Evolutionary conservation across 768 basidiomycete genomes (phyloP).

Genomic region (Mycena indigotica): DNA sequence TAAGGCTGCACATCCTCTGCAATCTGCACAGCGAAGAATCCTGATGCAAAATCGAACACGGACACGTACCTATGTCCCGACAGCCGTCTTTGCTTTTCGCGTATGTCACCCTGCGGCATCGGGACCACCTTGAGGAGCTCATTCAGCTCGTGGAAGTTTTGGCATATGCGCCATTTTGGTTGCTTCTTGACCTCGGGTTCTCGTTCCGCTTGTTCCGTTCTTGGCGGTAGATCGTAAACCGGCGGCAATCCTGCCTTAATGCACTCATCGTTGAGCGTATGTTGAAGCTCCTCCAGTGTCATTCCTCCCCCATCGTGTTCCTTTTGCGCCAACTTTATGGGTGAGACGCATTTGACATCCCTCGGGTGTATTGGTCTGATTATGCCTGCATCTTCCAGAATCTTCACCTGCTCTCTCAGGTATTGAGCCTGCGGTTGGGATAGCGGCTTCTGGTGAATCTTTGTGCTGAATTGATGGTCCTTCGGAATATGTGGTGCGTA

Average conservation of each 20-base stretch:
- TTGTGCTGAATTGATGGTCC: slow-evolving; percentile 29
- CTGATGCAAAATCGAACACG: slow-evolving; percentile 39
- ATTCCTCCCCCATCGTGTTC: slow-evolving; percentile 26
- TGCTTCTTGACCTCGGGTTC: too few relatives aligned
- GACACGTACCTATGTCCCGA: slow-evolving; percentile 36
- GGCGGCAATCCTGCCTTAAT: too few relatives aligned
- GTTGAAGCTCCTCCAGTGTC: too few relatives aligned
- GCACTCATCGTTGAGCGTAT: too few relatives aligned
- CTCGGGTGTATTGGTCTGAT: slow-evolving; percentile 27
- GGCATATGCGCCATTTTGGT: slow-evolving; percentile 41
- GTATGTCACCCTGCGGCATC: slow-evolving; percentile 39
- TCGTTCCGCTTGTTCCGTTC: too few relatives aligned
- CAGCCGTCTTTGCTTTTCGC: slow-evolving; percentile 37
- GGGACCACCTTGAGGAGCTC: slow-evolving; percentile 28
- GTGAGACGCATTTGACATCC: slow-evolving; percentile 35
- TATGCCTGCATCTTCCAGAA: slow-evolving; percentile 36
- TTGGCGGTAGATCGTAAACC: too few relatives aligned
- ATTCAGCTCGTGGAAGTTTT: slow-evolving; percentile 39
- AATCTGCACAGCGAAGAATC: slow-evolving; percentile 32
- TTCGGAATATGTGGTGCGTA: slow-evolving; percentile 36
- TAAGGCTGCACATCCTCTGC: slow-evolving; percentile 26
- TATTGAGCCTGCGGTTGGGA: slow-evolving; percentile 33
- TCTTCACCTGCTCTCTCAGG: slow-evolving; percentile 32
- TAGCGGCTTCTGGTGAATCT: slow-evolving; percentile 31
- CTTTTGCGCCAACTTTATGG: slow-evolving; percentile 38